Conservation (phyloP, 108 stramenopile genomes). For the Licmophora abbreviata region DNA sequence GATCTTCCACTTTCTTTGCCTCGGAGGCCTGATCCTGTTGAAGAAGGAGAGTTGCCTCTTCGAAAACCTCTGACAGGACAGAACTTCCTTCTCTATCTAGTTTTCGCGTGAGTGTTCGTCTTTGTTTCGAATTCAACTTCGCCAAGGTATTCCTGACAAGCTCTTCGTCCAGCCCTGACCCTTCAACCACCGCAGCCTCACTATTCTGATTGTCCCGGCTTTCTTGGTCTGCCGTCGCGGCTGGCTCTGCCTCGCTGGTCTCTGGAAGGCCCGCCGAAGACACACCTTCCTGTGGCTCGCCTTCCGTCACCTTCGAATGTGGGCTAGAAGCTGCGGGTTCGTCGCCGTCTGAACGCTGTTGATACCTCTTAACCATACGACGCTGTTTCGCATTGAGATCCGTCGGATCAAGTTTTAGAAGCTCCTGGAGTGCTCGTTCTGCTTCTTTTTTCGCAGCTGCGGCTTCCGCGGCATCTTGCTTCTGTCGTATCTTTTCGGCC, state of each 20-base stretch:
- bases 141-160: slow-evolving; percentile 39
- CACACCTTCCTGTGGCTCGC: neutral
- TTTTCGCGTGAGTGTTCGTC: slow-evolving; percentile 24
- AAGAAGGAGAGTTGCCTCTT: slow-evolving; percentile 11
- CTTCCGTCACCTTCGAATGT: too few relatives aligned
- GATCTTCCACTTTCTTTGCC: slow-evolving; percentile 10
- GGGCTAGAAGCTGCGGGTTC: too few relatives aligned
- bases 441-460: slow-evolving; percentile 12
- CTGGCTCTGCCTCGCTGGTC: neutral
- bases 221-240: neutral
- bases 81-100: slow-evolving; percentile 23
- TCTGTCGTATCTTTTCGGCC: slow-evolving; percentile 9
- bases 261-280: slow-evolving; percentile 11
- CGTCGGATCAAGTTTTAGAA: slow-evolving; percentile 40
- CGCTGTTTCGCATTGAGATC: slow-evolving; percentile 75
- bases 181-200: neutral
- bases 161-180: slow-evolving; percentile 1
- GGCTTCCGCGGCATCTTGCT: too few relatives aligned
- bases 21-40: slow-evolving; percentile 15
- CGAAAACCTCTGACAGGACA: slow-evolving; percentile 13
- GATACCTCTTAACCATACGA: slow-evolving; percentile 66
- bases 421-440: slow-evolving; percentile 52
- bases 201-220: neutral
- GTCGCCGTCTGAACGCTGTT: slow-evolving; percentile 21
- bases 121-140: slow-evolving; percentile 67